Conservation (phyloP, 1,284 basidiomycete species). For the Ceratobasidium theobromae region DNA sequence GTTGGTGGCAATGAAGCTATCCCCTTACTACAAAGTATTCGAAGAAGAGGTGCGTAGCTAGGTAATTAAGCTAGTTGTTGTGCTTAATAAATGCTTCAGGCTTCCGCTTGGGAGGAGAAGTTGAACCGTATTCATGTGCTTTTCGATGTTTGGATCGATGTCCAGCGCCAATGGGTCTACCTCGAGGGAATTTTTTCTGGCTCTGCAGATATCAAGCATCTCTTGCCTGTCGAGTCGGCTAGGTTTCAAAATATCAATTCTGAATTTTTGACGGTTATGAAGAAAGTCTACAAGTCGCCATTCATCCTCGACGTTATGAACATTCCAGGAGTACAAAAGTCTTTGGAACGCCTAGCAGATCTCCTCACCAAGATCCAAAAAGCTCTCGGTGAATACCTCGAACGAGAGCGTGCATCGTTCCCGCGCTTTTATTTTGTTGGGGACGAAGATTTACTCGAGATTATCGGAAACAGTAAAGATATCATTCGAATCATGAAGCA, state of each 20-base stretch:
- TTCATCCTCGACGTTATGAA: constrained; percentile 97
- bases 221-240: constrained; percentile 94
- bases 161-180: constrained; percentile 99
- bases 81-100: constrained; percentile 49
- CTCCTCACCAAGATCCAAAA: constrained; percentile 98
- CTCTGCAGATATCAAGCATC: constrained; percentile 97
- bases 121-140: constrained; percentile 93
- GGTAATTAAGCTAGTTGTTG: neutral
- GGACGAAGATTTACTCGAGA: constrained; percentile 97
- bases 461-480: constrained; percentile 99
- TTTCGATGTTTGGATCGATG: constrained; percentile 99
- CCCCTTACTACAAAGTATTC: constrained; percentile 96
- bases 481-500: constrained; percentile 97
- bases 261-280: constrained; percentile 98
- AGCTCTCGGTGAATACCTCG: constrained; percentile 97
- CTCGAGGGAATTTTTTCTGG: constrained; percentile 99
- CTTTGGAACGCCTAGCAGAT: constrained; percentile 93
- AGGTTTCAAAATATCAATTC: constrained; percentile 99
- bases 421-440: constrained; percentile 99
- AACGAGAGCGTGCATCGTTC: constrained; percentile 95
- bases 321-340: constrained; percentile 95
- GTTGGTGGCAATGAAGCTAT: constrained; percentile 93
- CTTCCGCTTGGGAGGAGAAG: constrained; percentile 91
- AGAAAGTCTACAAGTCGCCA: constrained; percentile 99
- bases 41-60: constrained; percentile 72